These are phyloP conservation scores for Mycena floridula DNA, from an alignment of 768 basidiomycete genomes.

Conservation along the genomic window DNA sequence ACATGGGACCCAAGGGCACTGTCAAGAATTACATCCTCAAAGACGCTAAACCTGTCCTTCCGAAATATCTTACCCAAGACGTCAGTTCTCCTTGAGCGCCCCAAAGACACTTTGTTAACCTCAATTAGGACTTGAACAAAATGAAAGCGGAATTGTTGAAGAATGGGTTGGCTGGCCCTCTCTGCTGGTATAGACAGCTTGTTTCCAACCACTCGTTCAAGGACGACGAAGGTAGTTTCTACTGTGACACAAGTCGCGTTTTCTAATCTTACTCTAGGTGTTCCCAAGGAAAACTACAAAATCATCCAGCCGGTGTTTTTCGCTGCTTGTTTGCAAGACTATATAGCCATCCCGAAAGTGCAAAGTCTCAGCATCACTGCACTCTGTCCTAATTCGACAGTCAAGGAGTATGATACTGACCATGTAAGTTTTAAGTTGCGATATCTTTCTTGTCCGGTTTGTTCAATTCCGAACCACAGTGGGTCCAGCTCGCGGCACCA, in stretches of 20 bases:
- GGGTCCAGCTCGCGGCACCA: slow-evolving; percentile 27
- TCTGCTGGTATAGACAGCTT: slow-evolving; percentile 29
- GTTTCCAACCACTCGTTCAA: slow-evolving; percentile 18
- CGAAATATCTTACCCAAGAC: slow-evolving; percentile 26
- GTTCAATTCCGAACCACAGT: too few relatives aligned
- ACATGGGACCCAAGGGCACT: slow-evolving; percentile 30
- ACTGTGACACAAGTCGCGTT: too few relatives aligned
- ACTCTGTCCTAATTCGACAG: slow-evolving; percentile 20
- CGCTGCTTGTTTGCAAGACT: slow-evolving; percentile 23
- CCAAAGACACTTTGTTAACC: not conserved
- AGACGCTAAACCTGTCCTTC: slow-evolving; percentile 19
- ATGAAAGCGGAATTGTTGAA: slow-evolving; percentile 13
- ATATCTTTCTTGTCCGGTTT: too few relatives aligned
- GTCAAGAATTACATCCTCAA: slow-evolving; percentile 27
- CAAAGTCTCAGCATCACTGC: slow-evolving; percentile 5
- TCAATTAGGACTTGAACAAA: slow-evolving; percentile 18
- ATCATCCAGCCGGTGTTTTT: slow-evolving; percentile 29
- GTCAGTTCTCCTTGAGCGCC: slow-evolving; percentile 9
- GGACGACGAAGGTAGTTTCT: slow-evolving; percentile 30
- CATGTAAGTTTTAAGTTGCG: too few relatives aligned
- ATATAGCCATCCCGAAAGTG: slow-evolving; percentile 14
- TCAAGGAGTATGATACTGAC: slow-evolving; percentile 29
- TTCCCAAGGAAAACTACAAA: slow-evolving; percentile 18
- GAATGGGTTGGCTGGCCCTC: slow-evolving; percentile 23
- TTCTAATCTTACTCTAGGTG: too few relatives aligned